These are phyloP conservation scores for Flaveria ramosissima DNA, from an alignment of 129 eudicot genomes.

Conservation along the genomic window DNA sequence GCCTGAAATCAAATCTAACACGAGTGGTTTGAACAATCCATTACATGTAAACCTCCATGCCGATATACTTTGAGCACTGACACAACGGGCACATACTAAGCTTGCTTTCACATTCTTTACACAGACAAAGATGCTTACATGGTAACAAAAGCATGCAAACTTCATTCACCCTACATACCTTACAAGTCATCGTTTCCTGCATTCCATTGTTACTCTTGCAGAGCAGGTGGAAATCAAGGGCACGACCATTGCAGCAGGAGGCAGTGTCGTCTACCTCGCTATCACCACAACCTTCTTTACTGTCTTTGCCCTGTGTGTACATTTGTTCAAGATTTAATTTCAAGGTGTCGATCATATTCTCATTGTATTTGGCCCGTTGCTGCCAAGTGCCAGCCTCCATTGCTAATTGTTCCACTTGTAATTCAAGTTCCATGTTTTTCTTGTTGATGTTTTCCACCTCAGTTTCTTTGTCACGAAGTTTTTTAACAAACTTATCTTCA, in stretches of 20 bases:
- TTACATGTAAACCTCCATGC: constrained; percentile 83
- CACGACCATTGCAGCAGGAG: constrained; percentile 65
- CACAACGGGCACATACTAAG: constrained; percentile 73
- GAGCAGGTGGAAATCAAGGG: constrained; percentile 50
- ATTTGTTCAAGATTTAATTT: constrained; percentile 62
- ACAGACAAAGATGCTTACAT: constrained; percentile 81
- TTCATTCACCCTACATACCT: constrained; percentile 74
- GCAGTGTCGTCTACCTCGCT: constrained; percentile 84
- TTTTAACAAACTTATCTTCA: constrained; percentile 61
- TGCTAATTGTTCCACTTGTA: constrained; percentile 59
- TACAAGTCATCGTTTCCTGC: constrained; percentile 50
- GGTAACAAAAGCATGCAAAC: constrained; percentile 77
- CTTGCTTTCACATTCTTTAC: constrained; percentile 83
- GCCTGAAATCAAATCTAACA: constrained; percentile 18
- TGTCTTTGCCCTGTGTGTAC: constrained; percentile 62
- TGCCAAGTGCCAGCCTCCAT: constrained; percentile 75
- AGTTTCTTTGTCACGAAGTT: constrained; percentile 65
- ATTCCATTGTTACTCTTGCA: constrained; percentile 47
- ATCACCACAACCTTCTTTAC: constrained; percentile 93
- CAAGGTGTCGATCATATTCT: constrained; percentile 65
- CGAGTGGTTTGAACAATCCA: neutral
- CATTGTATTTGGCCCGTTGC: constrained; percentile 72
- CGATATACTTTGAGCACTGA: constrained; percentile 62
- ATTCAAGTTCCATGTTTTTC: constrained; percentile 71
- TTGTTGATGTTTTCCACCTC: constrained; percentile 63